Base-by-base conservation (phyloP, 208 protist genomes). In the Wallacemonas sp. region DNA sequence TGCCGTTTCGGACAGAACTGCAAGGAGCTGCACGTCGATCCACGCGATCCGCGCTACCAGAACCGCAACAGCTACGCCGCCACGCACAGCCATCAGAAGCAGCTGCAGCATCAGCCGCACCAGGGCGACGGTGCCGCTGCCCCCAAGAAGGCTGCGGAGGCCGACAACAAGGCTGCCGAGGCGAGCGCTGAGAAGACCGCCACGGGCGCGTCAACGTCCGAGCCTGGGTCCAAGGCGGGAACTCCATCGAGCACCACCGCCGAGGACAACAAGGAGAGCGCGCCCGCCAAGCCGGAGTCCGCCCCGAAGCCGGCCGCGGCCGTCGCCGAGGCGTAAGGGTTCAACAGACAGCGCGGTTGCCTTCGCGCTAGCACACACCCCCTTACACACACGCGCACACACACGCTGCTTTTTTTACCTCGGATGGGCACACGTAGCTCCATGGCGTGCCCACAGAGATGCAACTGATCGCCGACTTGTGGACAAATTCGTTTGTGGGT, bases 21-120 rank as follows among this genome's bases (percentile, higher is more conserved):
- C 77, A 93, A 96, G 73, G 90, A 96, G 68, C 73, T 93, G 19
- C 90, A 96, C 75, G 90, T 96, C 23, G 85, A 84, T 61, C 67
- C 75, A 11, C 64, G 73, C 26, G 76, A 87, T 56, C 78, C 80
- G 16, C 69, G 62, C 39, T 88, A 75, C 64, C 74, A 81, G 48
- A 91, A 88, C 57, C 17, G 66, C n/a, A 67, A 71, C 71, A 88
- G 81, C 70, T 76, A 61, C 68, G 72, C 76, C 19, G 55, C 62
- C 39, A 70, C 76, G 44, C 52, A 54, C 30, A 72, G 58, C 58
- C 55, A 60, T 26, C 67, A 74, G 33, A 66, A 66, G 8, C 26
- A 33, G 30, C 32, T n/a, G 52, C 52, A 58, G 29, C 24, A 27
- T 9, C 19, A 6, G 44, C 47, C 21, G 41, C 41, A 9, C n/a